Evolutionary conservation across 352 stramenopile species (phyloP), one percentile per base, ranked within the genome.

Genomic region (Phytophthora citrophthora): DNA sequence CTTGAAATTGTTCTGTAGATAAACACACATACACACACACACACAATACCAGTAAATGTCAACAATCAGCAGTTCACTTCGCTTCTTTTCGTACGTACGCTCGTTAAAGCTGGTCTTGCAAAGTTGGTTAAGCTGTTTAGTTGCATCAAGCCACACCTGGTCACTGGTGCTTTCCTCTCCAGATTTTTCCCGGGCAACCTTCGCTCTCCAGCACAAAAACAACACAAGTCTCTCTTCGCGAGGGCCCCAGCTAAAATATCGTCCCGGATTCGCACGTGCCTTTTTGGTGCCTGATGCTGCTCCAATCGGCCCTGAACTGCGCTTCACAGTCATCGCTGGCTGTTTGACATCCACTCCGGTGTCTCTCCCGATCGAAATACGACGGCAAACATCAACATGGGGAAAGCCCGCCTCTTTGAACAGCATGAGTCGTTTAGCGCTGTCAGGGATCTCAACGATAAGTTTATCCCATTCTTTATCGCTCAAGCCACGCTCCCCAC

Each of bases 1-100:
- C 59, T 58, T 74, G 74, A 29, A 72, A 49, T 62, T 77, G 54
- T 3, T 77, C 64, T 77, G 32, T 9, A 65, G 26, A n/a, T 4
- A 36, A 11, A 20, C 20, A 20, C 20, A 20, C 20, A 20, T 20
- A 20, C 20, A 20, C 20, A 20, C 20, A 20, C 20, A 20, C 20
- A 20, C 20, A 20, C 20, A 20, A 20, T 20, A 20, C 20, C 20
- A 20, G 20, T 20, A 20, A 20, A 20, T 20, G 20, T 29, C 3
- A 68, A 13, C 20, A 40, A 49, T 26, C 2, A 31, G 29, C 5
- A 23, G 2, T 24, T 24, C 2, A 46, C 24, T 1, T 11, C 8
- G 29, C 12, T 13, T 16, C 20, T 24, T 12, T 20, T 2, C 20
- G 11, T 11, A 48, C 51, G 10, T 50, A 62, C 60, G 18, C 23